These are phyloP conservation scores for Cytospora piceicola DNA, from an alignment of 2,329 filamentous ascomycete species.

Conservation along the genomic window DNA sequence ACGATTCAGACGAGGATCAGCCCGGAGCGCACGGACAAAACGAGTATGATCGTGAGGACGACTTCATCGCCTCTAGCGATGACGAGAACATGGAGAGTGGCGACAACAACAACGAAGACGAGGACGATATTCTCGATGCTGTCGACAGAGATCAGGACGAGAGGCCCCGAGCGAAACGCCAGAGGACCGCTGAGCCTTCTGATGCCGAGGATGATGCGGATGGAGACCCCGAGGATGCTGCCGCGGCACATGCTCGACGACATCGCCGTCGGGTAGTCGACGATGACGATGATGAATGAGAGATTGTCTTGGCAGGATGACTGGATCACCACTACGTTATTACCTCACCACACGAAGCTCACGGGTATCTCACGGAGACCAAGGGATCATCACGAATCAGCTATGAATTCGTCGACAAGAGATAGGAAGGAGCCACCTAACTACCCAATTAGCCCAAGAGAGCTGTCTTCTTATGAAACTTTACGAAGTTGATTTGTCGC, in stretches of 20 bases:
- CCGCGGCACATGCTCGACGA: constrained; percentile 45
- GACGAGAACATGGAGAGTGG: constrained; percentile 60
- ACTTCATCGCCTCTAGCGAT: constrained; percentile 76
- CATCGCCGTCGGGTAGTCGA: constrained; percentile 62
- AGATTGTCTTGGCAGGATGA: background rate
- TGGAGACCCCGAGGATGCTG: constrained; percentile 56
- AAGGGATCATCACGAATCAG: background rate
- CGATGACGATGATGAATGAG: constrained; percentile 59
- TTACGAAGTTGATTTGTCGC: background rate
- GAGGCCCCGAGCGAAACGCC: constrained; percentile 52
- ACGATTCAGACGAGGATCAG: constrained; percentile 77
- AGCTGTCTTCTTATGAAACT: background rate
- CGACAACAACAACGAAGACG: constrained; percentile 56
- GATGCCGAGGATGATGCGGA: constrained; percentile 58
- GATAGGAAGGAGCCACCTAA: background rate
- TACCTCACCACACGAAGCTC: background rate
- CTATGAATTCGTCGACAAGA: background rate
- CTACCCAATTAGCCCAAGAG: background rate
- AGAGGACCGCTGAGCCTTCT: constrained; percentile 54
- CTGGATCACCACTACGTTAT: no score
- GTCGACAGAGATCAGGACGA: constrained; percentile 59
- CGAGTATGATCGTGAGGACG: constrained; percentile 79
- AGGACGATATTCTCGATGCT: constrained; percentile 62
- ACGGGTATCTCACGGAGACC: background rate
- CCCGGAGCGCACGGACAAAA: constrained; percentile 66